These are phyloP conservation scores for Cyclotella sp. DNA, from an alignment of 108 stramenopile genomes.

Conservation along the genomic window DNA sequence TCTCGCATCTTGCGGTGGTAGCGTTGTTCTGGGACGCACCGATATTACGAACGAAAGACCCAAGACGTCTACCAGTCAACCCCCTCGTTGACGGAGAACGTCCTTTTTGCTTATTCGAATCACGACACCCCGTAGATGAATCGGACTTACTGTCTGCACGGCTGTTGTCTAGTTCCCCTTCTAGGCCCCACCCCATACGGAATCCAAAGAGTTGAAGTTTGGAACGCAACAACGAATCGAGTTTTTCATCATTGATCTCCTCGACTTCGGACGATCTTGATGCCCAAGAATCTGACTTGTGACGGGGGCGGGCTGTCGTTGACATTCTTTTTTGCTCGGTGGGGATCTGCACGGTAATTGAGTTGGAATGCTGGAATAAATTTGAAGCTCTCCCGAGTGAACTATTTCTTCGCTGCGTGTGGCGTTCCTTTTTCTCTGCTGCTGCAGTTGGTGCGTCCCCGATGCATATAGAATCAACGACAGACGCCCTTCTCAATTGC, in stretches of 20 bases:
- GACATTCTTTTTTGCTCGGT: neutral
- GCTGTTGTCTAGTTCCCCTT: constrained; percentile 1
- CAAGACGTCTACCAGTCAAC: neutral
- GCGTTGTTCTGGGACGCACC: too few species aligned
- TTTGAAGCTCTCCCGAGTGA: neutral
- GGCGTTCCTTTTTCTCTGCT: neutral
- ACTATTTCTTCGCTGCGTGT: neutral
- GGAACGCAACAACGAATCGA: neutral
- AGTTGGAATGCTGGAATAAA: neutral
- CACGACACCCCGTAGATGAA: neutral
- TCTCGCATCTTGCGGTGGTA: too few species aligned
- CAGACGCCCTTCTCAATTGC: constrained; percentile 4
- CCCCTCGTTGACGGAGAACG: neutral
- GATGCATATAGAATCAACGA: neutral
- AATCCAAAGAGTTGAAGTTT: neutral
- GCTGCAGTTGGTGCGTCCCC: neutral
- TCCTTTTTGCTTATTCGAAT: neutral
- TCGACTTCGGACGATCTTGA: constrained; percentile 2
- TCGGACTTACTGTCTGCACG: neutral
- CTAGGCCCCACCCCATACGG: neutral
- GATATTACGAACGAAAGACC: too few species aligned
- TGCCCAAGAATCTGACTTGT: constrained; percentile 18
- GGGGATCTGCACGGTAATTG: constrained; percentile 3
- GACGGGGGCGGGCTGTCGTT: neutral
- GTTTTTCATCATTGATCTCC: neutral